Evolutionary conservation across 2,329 filamentous ascomycete species (phyloP).

Genomic region (Colletotrichum spaethianum): DNA sequence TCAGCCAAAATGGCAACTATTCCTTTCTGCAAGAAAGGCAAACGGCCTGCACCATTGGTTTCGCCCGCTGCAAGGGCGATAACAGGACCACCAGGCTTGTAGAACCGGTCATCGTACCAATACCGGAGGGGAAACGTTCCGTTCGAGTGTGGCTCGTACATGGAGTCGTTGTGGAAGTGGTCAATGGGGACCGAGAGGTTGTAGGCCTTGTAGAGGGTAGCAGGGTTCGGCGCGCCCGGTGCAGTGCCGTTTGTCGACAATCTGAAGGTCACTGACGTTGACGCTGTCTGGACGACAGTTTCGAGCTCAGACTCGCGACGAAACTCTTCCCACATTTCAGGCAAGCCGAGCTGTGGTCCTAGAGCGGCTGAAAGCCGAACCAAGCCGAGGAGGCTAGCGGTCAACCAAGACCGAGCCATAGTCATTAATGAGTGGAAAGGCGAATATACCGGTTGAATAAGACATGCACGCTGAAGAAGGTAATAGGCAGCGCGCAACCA

Average conservation of each 20-base stretch:
- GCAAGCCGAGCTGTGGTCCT: slow-evolving; percentile 28
- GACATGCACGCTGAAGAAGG: not conserved
- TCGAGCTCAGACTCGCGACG: not conserved
- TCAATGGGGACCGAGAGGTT: slow-evolving; percentile 73
- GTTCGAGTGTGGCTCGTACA: slow-evolving; percentile 82
- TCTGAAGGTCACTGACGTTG: not conserved
- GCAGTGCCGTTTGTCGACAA: not conserved
- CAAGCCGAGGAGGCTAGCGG: slow-evolving; percentile 16
- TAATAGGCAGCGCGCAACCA: not conserved
- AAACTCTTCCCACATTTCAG: slow-evolving; percentile 25
- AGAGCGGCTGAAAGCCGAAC: slow-evolving; percentile 19
- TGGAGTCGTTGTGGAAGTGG: slow-evolving; percentile 85
- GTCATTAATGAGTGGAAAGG: too few relatives aligned
- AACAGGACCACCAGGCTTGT: slow-evolving; percentile 83
- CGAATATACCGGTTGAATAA: not conserved
- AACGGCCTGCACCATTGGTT: slow-evolving; percentile 70
- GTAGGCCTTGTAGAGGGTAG: slow-evolving; percentile 53
- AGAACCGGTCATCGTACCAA: slow-evolving; percentile 85
- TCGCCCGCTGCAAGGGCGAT: slow-evolving; percentile 84
- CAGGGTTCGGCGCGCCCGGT: slow-evolving; percentile 21
- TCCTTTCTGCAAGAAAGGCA: slow-evolving; percentile 83
- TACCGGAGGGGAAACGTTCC: slow-evolving; percentile 80
- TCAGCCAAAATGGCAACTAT: slow-evolving; percentile 79
- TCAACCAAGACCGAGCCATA: slow-evolving; percentile 9
- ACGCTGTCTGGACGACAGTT: not conserved